Evolutionary conservation across 2,329 filamentous ascomycete genomes (phyloP), one percentile per base, ranked within the genome.

Genomic region (Purpureocillium lavendulum): DNA sequence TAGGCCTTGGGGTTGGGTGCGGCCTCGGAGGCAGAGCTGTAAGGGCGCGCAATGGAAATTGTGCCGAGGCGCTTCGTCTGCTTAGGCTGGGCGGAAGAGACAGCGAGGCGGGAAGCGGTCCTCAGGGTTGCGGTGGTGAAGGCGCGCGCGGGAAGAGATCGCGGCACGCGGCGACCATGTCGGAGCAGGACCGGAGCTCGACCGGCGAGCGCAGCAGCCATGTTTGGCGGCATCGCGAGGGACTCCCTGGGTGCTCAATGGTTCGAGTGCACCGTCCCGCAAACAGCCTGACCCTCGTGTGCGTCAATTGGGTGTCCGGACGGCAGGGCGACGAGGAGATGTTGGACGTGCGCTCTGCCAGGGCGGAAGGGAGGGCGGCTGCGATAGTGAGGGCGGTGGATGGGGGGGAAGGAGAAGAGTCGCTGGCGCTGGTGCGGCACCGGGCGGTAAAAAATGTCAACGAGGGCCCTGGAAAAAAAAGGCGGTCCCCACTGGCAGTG

Each of bases 1-100:
- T 95, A 95, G 46, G 89, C 86, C 66, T 89, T 81, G 39, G 88
- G 77, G 57, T 84, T 86, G 40, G 88, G 87, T 38, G 86, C 82
- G 49, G 80, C 70, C 63, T 73, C 65, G 48, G 69, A 64, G 30
- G 58, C 60, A 34, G 61, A 59, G 51, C 59, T 65, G 47, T 64
- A 63, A 32, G 56, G 41, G 17, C 70, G 63, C 40, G 63, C 53
- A 39, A 70, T 60, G 41, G 69, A 65, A 40, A 65, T 60, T 39
- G 66, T 66, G 44, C 75, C 67, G 40, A 69, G 62, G 40, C 71
- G 65, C 57, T 73, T 73, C 41, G 53, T 46, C 44, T 49, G 49
- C 16, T 52, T 52, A 15, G 50, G 44, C 41, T 57, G 54, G 34
- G 54, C 13, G 7, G 29, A 14, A 30, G 29, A 38, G 38, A 66